Conservation (phyloP, 768 basidiomycete genomes). For the Tulasnella sp. region DNA sequence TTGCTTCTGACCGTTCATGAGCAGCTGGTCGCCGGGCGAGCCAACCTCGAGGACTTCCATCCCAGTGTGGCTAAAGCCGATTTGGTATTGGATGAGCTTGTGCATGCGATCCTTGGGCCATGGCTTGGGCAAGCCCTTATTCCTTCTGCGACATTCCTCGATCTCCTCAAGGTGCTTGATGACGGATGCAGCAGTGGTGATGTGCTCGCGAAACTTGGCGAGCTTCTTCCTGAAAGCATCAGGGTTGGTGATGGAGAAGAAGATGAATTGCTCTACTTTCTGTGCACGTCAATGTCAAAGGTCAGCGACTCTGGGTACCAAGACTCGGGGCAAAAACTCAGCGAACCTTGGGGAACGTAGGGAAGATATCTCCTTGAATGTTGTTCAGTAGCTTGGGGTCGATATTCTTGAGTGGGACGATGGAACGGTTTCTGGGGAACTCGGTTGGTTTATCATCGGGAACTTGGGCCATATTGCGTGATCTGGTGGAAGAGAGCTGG, state of each 20-base stretch:
- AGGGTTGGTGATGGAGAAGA: slow-evolving; percentile 30
- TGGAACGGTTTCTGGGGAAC: background rate
- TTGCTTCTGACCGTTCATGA: background rate
- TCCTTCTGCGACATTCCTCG: background rate
- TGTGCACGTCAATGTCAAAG: background rate
- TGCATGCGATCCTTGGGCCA: slow-evolving; percentile 7
- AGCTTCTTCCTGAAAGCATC: slow-evolving; percentile 22
- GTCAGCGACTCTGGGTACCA: background rate
- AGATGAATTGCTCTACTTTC: slow-evolving; percentile 31
- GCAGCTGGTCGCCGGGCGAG: too few relatives aligned
- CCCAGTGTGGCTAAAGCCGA: slow-evolving; percentile 4
- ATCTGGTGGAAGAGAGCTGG: background rate
- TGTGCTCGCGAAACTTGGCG: slow-evolving; percentile 12
- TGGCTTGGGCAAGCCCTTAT: slow-evolving; percentile 13
- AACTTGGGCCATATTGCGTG: background rate
- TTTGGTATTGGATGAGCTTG: slow-evolving; percentile 6
- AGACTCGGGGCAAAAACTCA: background rate
- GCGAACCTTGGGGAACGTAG: slow-evolving; percentile 29
- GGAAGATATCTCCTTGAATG: slow-evolving; percentile 28
- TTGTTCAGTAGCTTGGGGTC: background rate
- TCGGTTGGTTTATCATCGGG: background rate
- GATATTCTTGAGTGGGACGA: background rate
- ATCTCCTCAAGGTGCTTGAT: slow-evolving; percentile 16
- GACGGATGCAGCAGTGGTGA: slow-evolving; percentile 27
- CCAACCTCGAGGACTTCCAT: background rate